Evolutionary conservation across 805 yeast genomes (phyloP).

Genomic region (Yamadazyma sp.): DNA sequence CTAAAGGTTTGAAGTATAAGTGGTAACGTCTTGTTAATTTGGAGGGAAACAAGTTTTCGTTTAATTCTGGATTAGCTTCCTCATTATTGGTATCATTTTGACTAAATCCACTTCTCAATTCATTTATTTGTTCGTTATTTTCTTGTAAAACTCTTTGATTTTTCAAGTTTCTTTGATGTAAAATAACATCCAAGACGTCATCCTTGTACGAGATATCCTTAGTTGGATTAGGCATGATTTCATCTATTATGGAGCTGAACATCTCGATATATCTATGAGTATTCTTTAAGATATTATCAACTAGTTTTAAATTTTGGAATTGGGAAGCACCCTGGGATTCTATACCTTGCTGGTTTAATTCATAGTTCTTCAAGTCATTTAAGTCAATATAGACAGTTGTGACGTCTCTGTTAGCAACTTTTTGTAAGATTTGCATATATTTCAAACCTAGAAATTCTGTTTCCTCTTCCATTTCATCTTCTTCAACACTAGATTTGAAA

Average conservation of each 20-base stretch:
- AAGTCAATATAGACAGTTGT: slow-evolving; percentile 70
- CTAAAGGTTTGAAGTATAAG: slow-evolving; percentile 80
- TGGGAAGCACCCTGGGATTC: slow-evolving; percentile 11
- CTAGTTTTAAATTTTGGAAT: slow-evolving; percentile 25
- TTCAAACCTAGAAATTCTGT: slow-evolving; percentile 40
- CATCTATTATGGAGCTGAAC: slow-evolving; percentile 73
- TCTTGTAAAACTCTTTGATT: slow-evolving; percentile 72
- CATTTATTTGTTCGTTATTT: slow-evolving; percentile 55
- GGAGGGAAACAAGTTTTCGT: slow-evolving; percentile 70
- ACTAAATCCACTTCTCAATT: slow-evolving; percentile 35
- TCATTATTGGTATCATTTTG: slow-evolving; percentile 7
- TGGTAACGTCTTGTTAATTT: slow-evolving; percentile 82
- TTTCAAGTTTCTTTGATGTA: slow-evolving; percentile 84
- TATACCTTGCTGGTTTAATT: slow-evolving; percentile 37
- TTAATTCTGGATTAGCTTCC: slow-evolving; percentile 14
- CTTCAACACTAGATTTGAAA: slow-evolving; percentile 45
- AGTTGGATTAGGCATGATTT: slow-evolving; percentile 83
- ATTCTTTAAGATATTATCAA: slow-evolving; percentile 63
- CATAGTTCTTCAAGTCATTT: slow-evolving; percentile 78
- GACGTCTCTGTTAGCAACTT: slow-evolving; percentile 78
- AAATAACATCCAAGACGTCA: slow-evolving; percentile 88
- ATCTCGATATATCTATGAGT: slow-evolving; percentile 78
- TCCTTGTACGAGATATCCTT: slow-evolving; percentile 74
- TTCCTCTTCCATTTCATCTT: slow-evolving; percentile 21
- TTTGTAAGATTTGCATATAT: slow-evolving; percentile 70